Base-by-base conservation (phyloP, 768 basidiomycete species). In the Tulasnella sp. region DNA sequence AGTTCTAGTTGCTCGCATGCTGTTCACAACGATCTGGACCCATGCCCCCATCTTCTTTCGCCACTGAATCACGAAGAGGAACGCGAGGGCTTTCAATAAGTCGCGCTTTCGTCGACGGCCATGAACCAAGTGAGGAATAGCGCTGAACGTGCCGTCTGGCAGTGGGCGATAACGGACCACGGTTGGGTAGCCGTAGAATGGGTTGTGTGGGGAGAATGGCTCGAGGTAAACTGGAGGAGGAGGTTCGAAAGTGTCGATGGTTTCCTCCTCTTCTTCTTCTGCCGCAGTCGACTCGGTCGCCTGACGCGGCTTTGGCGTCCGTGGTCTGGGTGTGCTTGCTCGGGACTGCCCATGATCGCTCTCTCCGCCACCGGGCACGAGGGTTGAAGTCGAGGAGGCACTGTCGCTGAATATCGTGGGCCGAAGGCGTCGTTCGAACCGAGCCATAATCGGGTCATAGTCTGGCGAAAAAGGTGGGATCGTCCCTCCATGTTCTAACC, bases 41-140 rank as follows among this genome's bases (percentile, higher is more conserved):
- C 72, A 73, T 0, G 49, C 37, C 17, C 42, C 72, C 31, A 73
- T 52, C 52, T 67, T 38, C 36, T 34, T 45, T 36, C 38, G 34
- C 54, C 49, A 75, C 58, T 75, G 64, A 38, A 75, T 22, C 31
- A 77, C 1, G 67, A 39, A 70, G 11, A 77, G 67, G 29, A 77
- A 78, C 25, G 73, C 52, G 11, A 78, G 69, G 8, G 77, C 71
- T 38, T 42, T 54, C 12, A 73, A 36, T 5, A 78, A 31, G 71
- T 78, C 77, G 15, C 77, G 77, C 34, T 78, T 78, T 25, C 77
- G 77, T 7, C 77, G 77, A 12, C 77, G 77, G 39, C 77, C 77
- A 42, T 69, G 39, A 1, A 72, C 25, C 5, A 77, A 39, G 22
- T 54, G n/a, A 1, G 77, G 77, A 0, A 78, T 42, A 15, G 64